Conservation (phyloP, 257 asterid genomes). For the Coffea canephora region DNA sequence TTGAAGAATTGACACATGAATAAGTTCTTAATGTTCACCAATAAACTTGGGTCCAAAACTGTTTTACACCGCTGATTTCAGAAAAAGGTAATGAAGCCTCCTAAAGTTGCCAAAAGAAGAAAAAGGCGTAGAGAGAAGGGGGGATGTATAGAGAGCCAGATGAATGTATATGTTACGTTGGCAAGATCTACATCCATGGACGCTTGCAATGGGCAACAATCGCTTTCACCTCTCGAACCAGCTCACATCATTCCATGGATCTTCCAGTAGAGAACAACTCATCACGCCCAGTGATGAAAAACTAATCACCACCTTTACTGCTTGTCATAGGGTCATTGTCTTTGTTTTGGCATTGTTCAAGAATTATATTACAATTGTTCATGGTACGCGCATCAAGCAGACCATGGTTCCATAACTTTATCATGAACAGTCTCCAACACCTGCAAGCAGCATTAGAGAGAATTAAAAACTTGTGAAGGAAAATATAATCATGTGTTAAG, state of each 20-base stretch:
- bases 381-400: conserved; percentile 78
- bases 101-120: not conserved
- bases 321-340: conserved; percentile 34
- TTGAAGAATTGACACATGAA: not conserved
- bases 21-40: not conserved
- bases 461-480: not conserved
- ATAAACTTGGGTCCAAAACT: not conserved
- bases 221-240: not conserved
- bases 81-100: not conserved
- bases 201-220: not conserved
- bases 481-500: not conserved
- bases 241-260: not conserved
- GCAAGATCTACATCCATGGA: not conserved
- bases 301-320: conserved; percentile 13
- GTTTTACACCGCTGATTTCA: not conserved
- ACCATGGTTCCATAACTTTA: conserved; percentile 93
- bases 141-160: not conserved
- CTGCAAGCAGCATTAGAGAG: conserved; percentile 34
- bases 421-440: conserved; percentile 96
- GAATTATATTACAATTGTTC: conserved; percentile 64
- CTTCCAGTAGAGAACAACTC: not conserved
- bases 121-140: too few species aligned
- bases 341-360: conserved; percentile 47
- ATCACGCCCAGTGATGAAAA: not conserved
- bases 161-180: not conserved